Evolutionary conservation across 2,329 filamentous ascomycete species (phyloP).

Genomic region (Colletotrichum tofieldiae): DNA sequence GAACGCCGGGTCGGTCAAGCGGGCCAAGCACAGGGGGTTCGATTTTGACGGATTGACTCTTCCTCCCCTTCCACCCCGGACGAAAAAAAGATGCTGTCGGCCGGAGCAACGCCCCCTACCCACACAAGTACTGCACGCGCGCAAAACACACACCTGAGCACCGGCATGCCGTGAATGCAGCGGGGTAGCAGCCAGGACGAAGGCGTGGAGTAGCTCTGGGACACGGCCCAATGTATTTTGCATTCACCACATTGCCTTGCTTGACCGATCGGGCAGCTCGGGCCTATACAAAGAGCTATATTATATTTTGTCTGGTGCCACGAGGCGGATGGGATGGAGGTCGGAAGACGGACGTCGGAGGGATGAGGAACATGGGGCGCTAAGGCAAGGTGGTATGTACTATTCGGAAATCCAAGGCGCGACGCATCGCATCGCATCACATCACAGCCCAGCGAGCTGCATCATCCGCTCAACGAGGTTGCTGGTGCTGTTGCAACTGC

Average conservation of each 20-base stretch:
- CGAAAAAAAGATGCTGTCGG: not conserved
- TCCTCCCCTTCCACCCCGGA: not conserved
- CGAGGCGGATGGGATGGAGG: not conserved
- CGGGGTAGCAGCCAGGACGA: not conserved
- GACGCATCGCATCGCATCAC: constrained; percentile 20
- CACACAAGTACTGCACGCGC: not conserved
- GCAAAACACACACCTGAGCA: not conserved
- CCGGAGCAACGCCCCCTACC: not conserved
- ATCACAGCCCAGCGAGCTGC: constrained; percentile 3
- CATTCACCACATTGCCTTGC: not conserved
- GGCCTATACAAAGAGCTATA: not conserved
- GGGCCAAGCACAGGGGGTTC: not conserved
- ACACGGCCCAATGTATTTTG: not conserved
- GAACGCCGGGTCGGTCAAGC: not conserved
- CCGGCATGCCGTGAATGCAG: not conserved
- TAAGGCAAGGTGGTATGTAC: not conserved
- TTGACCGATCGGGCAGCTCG: not conserved
- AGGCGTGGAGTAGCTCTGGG: not conserved
- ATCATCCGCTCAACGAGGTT: not conserved
- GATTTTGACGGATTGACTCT: not conserved
- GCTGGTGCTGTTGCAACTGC: not conserved
- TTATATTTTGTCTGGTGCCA: not conserved
- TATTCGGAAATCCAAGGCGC: not conserved
- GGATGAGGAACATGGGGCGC: not conserved
- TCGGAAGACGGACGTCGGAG: not conserved